These are phyloP conservation scores for Stentor coeruleus DNA, from an alignment of 73 alveolate genomes.

Conservation along the genomic window DNA sequence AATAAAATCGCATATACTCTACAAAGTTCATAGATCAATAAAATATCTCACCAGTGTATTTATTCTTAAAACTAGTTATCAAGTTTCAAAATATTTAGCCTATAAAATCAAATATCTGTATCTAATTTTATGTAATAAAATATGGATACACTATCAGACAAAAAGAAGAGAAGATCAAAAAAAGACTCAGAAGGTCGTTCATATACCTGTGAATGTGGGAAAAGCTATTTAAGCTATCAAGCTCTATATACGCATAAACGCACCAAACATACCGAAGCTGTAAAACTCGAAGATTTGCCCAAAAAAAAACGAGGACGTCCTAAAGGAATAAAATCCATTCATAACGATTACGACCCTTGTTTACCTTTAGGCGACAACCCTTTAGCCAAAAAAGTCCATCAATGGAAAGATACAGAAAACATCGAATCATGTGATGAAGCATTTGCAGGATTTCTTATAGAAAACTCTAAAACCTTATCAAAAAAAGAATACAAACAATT, in stretches of 20 bases:
- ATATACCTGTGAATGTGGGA: constrained; percentile 93
- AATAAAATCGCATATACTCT: no score
- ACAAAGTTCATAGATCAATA: no score
- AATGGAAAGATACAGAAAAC: constrained; percentile 19
- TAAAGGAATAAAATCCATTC: neutral
- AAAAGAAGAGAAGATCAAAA: constrained; percentile 38
- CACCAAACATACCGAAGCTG: constrained; percentile 86
- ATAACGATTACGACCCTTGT: neutral
- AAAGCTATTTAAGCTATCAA: constrained; percentile 95
- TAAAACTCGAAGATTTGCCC: constrained; percentile 57
- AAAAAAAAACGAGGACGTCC: neutral
- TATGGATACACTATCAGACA: neutral
- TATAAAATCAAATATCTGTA: no score
- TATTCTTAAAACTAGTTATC: no score
- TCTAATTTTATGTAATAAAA: no score
- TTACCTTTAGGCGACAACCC: neutral
- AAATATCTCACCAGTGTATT: no score
- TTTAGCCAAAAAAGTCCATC: neutral
- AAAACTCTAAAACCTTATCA: constrained; percentile 56
- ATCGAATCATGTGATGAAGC: constrained; percentile 56
- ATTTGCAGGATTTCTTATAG: constrained; percentile 59
- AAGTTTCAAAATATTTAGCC: no score
- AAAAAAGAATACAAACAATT: constrained; percentile 61
- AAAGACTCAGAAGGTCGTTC: constrained; percentile 61
- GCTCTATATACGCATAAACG: constrained; percentile 97